phyloP scores from a whole-genome alignment of 805 yeast genomes.

The Tetrapisispora iriomotensis region DNA sequence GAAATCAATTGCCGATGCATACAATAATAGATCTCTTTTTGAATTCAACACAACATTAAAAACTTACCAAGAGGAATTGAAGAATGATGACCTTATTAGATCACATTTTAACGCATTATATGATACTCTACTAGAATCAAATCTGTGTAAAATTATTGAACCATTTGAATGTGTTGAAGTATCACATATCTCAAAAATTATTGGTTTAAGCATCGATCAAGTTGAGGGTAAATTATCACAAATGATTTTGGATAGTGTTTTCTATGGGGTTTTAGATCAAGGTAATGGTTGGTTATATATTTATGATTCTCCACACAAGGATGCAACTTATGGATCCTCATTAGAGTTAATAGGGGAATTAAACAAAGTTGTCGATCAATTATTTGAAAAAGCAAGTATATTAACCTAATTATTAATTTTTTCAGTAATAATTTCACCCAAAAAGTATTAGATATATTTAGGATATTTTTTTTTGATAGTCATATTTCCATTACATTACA shows the following conservation, averaged over 20 bases:
- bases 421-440: not conserved
- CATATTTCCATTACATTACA: not conserved
- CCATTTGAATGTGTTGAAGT: constrained; percentile 96
- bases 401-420: constrained; percentile 40
- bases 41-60: constrained; percentile 82
- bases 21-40: constrained; percentile 77
- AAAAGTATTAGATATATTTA: not conserved
- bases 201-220: constrained; percentile 78
- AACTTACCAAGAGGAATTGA: constrained; percentile 61
- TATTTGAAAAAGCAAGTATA: constrained; percentile 87
- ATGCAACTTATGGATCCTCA: constrained; percentile 80
- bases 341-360: constrained; percentile 79
- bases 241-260: constrained; percentile 93
- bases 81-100: constrained; percentile 79
- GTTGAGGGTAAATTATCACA: constrained; percentile 92
- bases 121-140: constrained; percentile 87
- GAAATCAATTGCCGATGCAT: constrained; percentile 87
- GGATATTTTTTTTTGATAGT: too few species aligned
- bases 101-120: constrained; percentile 88
- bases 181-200: constrained; percentile 73
- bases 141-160: constrained; percentile 86
- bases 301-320: constrained; percentile 80
- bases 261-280: constrained; percentile 93
- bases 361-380: constrained; percentile 77
- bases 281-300: constrained; percentile 96